Evolutionary conservation across 2,329 filamentous ascomycete genomes (phyloP).

Genomic region (Scorias spongiosa): DNA sequence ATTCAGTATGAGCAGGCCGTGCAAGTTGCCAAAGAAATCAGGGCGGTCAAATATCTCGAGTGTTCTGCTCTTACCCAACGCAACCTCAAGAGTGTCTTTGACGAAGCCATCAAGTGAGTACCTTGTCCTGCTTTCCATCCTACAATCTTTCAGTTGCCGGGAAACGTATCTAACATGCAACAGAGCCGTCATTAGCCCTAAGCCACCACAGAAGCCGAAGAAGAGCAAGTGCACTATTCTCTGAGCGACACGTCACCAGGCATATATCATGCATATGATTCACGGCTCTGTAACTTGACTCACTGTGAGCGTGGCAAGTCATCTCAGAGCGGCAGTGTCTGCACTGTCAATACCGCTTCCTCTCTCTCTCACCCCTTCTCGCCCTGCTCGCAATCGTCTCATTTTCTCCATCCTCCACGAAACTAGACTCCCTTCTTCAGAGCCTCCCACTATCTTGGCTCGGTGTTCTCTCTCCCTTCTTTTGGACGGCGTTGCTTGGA

Average conservation of each 20-base stretch:
- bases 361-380: too few relatives aligned
- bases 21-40: slow-evolving; percentile 81
- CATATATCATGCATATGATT: too few relatives aligned
- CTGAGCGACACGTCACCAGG: slow-evolving; percentile 20
- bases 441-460: too few relatives aligned
- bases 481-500: too few relatives aligned
- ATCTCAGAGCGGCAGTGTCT: too few relatives aligned
- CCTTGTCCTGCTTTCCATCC: not conserved
- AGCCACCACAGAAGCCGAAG: slow-evolving; percentile 44
- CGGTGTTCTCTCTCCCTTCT: too few relatives aligned
- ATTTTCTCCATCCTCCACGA: too few relatives aligned
- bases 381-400: too few relatives aligned
- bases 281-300: too few relatives aligned
- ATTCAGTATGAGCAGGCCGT: slow-evolving; percentile 89
- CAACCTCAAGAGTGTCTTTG: slow-evolving; percentile 96
- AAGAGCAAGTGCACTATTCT: slow-evolving; percentile 56
- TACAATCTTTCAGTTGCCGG: not conserved
- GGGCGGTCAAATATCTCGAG: slow-evolving; percentile 92
- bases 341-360: too few relatives aligned
- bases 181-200: slow-evolving; percentile 58
- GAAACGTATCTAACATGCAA: not conserved
- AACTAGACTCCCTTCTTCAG: too few relatives aligned
- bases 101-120: slow-evolving; percentile 88
- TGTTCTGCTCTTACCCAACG: slow-evolving; percentile 94
- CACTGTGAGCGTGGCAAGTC: too few relatives aligned